Evolutionary conservation across 202 grass and related monocot species (phyloP), one percentile per base, ranked within the genome.

Genomic region (Elaeis oleifera): DNA sequence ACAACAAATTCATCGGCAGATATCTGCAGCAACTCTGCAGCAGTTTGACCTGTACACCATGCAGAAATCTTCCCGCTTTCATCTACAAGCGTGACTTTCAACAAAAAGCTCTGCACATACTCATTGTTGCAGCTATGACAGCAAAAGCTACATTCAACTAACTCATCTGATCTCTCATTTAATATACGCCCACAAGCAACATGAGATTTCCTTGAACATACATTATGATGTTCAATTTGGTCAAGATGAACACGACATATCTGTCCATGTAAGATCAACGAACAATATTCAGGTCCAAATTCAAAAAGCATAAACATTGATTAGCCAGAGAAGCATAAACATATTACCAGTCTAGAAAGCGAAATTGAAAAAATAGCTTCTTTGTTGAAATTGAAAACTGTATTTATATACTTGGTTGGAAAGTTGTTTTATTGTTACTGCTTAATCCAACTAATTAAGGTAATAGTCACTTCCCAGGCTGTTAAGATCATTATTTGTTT

Each of bases 21-120:
- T 68, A 96, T 96, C 22, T 96, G 87, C 71, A 96, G 84, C 69
- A 96, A 82, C 71, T 91, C 92, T 9, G 79, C 73, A 57, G 92
- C 87, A 23, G 84, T 86, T 79, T 88, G 84, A 15, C 87, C 84
- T 14, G 83, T 14, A 56, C 92, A 96, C 81, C 84, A 91, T 53
- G 79, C 84, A 3, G 68, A 79, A 27, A 89, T 48, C 72, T 89
- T 74, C 60, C 53, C 77, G 20, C 76, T 91, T 53, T 86, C 79
- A n/a, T 97, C 92, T 64, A 71, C 70, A 18, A 97, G 67, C 27
- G 77, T 78, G 25, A 97, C 64, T 50, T 81, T 74, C 68, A 97
- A 64, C 64, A 79, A 79, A 81, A 97, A 97, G 64, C 68, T 86
- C 67, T 76, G 63, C 11, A 25, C 62, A 55, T 75, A 81, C 58